phyloP scores from a whole-genome alignment of 2,329 filamentous ascomycete species.

The Endothia cerciana region DNA sequence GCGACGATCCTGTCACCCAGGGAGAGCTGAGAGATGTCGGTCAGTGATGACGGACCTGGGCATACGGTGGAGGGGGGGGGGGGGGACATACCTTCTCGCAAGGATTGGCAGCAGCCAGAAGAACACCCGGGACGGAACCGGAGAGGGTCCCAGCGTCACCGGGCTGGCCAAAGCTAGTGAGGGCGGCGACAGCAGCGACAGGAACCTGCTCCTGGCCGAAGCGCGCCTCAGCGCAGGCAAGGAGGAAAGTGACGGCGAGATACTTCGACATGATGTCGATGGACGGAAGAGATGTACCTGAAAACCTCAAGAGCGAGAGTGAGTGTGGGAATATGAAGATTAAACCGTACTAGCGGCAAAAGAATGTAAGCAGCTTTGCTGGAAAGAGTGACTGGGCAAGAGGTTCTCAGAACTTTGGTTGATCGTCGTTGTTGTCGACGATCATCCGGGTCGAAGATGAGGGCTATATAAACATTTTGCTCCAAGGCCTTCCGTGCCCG shows the following conservation, averaged over 20 bases:
- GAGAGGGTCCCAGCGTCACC: constrained; percentile 66
- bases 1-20: constrained; percentile 68
- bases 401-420: not conserved
- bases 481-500: constrained; percentile 1
- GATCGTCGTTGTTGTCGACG: not conserved
- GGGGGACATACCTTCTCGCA: constrained; percentile 56
- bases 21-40: constrained; percentile 47
- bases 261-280: constrained; percentile 22
- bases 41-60: constrained; percentile 30
- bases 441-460: not conserved
- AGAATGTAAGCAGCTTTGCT: constrained; percentile 22
- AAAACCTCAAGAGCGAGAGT: constrained; percentile 5
- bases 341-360: constrained; percentile 25
- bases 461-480: constrained; percentile 14
- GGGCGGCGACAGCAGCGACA: constrained; percentile 55
- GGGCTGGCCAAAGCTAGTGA: constrained; percentile 56
- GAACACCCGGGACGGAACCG: constrained; percentile 61
- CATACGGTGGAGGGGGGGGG: not conserved
- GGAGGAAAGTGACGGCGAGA: constrained; percentile 41
- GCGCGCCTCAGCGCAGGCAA: constrained; percentile 51
- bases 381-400: constrained; percentile 19
- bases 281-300: not conserved
- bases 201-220: constrained; percentile 67
- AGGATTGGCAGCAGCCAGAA: constrained; percentile 65
- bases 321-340: constrained; percentile 9